Percentiles rank a stretch among this genome's conserved stretches.
Conservation (phyloP, 2,329 filamentous ascomycete genomes). For the Fonsecaea monophora region DNA sequence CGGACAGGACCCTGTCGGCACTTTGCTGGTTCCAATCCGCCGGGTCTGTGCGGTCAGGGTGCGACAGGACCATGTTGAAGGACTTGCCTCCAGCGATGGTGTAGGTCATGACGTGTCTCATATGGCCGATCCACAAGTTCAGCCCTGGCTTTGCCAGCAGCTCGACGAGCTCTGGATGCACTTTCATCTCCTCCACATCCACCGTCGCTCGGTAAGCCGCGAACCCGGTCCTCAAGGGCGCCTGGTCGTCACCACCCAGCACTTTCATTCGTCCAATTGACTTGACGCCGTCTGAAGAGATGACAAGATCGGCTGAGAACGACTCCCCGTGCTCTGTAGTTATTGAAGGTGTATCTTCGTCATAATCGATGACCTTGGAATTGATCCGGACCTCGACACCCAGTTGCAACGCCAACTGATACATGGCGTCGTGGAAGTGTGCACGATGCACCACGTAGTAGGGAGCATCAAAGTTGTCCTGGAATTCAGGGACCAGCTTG, state of each 20-base stretch:
- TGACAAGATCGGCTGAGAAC: conserved; percentile 46
- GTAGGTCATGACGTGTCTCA: conserved; percentile 44
- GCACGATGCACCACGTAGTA: conserved; percentile 36
- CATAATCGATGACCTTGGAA: conserved; percentile 39
- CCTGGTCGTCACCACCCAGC: conserved; percentile 36
- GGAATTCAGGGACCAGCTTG: conserved; percentile 33
- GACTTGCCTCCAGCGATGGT: conserved; percentile 46
- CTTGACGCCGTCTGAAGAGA: conserved; percentile 50
- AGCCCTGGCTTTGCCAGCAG: conserved; percentile 27
- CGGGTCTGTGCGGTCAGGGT: conserved; percentile 49
- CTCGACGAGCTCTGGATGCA: conserved; percentile 31
- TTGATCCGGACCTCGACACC: conserved; percentile 33
- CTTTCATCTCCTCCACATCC: conserved; percentile 33
- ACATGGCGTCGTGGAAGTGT: conserved; percentile 35
- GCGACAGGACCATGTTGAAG: conserved; percentile 58
- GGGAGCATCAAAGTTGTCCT: conserved; percentile 34
- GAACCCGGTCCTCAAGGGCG: conserved; percentile 30
- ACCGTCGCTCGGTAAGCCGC: conserved; percentile 37
- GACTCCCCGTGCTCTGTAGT: conserved; percentile 42
- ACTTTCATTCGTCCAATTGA: conserved; percentile 31
- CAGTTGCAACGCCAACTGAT: conserved; percentile 28
- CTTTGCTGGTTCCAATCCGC: conserved; percentile 41
- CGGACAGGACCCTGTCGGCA: conserved; percentile 46
- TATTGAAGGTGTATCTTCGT: conserved; percentile 41
- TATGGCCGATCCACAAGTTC: conserved; percentile 43